These are phyloP conservation scores for Lentinula raphanica DNA, from an alignment of 768 basidiomycete genomes.

Conservation along the genomic window DNA sequence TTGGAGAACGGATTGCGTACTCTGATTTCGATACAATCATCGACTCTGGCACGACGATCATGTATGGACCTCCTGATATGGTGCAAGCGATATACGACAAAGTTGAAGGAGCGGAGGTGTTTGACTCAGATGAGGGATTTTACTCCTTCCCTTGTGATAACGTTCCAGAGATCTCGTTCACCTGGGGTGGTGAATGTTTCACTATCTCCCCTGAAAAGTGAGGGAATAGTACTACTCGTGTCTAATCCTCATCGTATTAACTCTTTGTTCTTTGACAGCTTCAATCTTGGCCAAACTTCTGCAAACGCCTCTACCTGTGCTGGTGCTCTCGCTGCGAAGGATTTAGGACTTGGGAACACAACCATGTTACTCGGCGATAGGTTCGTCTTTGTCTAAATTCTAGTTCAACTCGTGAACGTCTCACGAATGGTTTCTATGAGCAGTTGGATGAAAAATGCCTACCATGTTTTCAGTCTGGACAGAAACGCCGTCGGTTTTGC, in stretches of 20 bases:
- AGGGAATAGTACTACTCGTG: not conserved
- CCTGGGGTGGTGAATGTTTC: slow-evolving; percentile 31
- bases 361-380: slow-evolving; percentile 32
- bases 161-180: slow-evolving; percentile 25
- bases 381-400: slow-evolving; percentile 8
- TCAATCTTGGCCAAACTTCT: slow-evolving; percentile 34
- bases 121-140: slow-evolving; percentile 13
- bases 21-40: slow-evolving; percentile 22
- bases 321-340: slow-evolving; percentile 47
- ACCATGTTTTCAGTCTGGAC: slow-evolving; percentile 35
- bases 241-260: not conserved
- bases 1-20: slow-evolving; percentile 9
- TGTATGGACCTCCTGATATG: slow-evolving; percentile 22
- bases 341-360: slow-evolving; percentile 18
- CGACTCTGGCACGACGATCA: slow-evolving; percentile 34
- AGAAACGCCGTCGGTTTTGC: slow-evolving; percentile 35
- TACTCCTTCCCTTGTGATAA: slow-evolving; percentile 29
- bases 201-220: slow-evolving; percentile 38
- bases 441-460: slow-evolving; percentile 37
- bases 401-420: not conserved
- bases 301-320: slow-evolving; percentile 40
- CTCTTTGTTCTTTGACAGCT: slow-evolving; percentile 1
- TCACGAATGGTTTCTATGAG: not conserved
- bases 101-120: slow-evolving; percentile 19
- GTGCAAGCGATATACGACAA: slow-evolving; percentile 20